Percentiles rank a stretch among this genome's conserved stretches.
phyloP scores from a whole-genome alignment of 805 yeast species.

The Schwanniomyces polymorphus region DNA sequence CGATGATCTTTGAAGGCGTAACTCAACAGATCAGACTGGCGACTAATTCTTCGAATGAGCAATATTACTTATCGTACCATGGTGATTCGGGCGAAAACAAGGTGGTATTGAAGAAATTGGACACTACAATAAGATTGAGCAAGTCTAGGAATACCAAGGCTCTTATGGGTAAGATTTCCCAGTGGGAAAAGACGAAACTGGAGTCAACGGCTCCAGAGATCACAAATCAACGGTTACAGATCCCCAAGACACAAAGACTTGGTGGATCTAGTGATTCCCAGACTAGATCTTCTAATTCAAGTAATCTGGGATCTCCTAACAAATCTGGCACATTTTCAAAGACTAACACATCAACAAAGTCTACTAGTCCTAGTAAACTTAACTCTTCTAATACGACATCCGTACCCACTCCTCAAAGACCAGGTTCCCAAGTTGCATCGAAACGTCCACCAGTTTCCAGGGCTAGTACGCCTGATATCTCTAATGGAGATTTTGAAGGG shows the following conservation, averaged over 20 bases:
- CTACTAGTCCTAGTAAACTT: neutral
- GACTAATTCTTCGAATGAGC: constrained; percentile 18
- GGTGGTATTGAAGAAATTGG: constrained; percentile 25
- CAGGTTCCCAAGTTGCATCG: neutral
- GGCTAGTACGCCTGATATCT: constrained; percentile 10
- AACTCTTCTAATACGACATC: neutral
- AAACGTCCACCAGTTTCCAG: constrained; percentile 14
- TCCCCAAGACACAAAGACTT: neutral
- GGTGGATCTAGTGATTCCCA: neutral
- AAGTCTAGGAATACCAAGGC: constrained; percentile 36
- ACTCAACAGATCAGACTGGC: constrained; percentile 25
- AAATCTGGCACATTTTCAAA: neutral
- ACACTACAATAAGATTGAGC: constrained; percentile 33
- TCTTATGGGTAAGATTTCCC: constrained; percentile 20
- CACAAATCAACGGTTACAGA: neutral
- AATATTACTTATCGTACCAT: constrained; percentile 27
- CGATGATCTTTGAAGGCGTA: constrained; percentile 39
- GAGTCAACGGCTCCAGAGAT: neutral
- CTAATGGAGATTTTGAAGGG: constrained; percentile 33
- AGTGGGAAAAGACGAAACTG: constrained; percentile 16
- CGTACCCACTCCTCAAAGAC: neutral
- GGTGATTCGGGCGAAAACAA: constrained; percentile 7
- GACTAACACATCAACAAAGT: neutral
- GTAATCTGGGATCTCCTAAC: neutral
- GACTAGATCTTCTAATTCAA: neutral